Percentiles rank a stretch among this genome's conserved stretches.
Conservation (phyloP, 2,329 filamentous ascomycete species). For the Metarhizium humberi region DNA sequence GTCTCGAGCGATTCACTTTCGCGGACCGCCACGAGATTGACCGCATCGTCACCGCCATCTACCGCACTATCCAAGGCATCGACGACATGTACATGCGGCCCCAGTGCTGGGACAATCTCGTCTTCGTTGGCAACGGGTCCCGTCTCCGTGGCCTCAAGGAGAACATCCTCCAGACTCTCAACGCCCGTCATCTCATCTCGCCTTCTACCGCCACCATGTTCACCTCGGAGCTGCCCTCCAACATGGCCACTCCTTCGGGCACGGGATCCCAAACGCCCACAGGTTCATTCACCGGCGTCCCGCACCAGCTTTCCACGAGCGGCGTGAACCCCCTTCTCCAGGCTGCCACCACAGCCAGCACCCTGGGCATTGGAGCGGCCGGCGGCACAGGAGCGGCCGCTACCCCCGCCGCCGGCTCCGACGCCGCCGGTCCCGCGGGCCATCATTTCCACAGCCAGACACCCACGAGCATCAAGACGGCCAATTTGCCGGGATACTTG, state of each 20-base stretch:
- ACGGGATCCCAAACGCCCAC: slow-evolving; percentile 90
- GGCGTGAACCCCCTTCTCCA: slow-evolving; percentile 85
- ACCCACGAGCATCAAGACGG: slow-evolving; percentile 73
- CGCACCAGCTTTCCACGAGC: slow-evolving; percentile 44
- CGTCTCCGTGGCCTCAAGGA: slow-evolving; percentile 73
- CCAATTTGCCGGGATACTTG: slow-evolving; percentile 74
- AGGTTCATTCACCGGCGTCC: slow-evolving; percentile 43
- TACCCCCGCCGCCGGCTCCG: slow-evolving; percentile 31
- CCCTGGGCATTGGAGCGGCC: slow-evolving; percentile 34
- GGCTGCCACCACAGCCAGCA: slow-evolving; percentile 72
- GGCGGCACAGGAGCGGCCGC: slow-evolving; percentile 26
- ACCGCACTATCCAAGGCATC: slow-evolving; percentile 73
- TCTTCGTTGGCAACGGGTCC: slow-evolving; percentile 83
- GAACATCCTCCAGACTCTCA: slow-evolving; percentile 71
- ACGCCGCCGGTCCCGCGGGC: slow-evolving; percentile 23
- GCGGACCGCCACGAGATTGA: slow-evolving; percentile 67
- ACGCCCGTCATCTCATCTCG: slow-evolving; percentile 77
- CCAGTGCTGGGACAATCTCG: slow-evolving; percentile 82
- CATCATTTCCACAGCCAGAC: slow-evolving; percentile 59
- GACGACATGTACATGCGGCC: slow-evolving; percentile 78
- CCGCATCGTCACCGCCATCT: slow-evolving; percentile 73
- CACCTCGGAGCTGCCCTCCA: slow-evolving; percentile 90
- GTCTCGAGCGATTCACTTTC: slow-evolving; percentile 64
- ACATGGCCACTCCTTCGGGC: slow-evolving; percentile 80
- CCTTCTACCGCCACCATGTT: slow-evolving; percentile 93